phyloP scores from a whole-genome alignment of 2,329 filamentous ascomycete genomes.

The Aspergillus novoparasiticus region DNA sequence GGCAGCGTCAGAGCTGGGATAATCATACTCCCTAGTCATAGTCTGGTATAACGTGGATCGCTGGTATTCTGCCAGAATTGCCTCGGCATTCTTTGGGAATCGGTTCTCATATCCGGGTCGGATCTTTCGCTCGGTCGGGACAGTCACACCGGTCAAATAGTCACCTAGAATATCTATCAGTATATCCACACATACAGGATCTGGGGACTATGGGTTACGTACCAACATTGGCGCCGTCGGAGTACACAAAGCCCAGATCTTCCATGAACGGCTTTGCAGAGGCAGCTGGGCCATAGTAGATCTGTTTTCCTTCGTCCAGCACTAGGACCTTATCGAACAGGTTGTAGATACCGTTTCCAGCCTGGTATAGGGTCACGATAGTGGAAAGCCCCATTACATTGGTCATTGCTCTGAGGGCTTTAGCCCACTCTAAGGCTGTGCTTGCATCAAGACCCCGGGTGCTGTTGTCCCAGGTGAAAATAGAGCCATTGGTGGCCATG shows the following conservation, averaged over 20 bases:
- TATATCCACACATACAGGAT: background rate
- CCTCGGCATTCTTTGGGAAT: constrained; percentile 48
- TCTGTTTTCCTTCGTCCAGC: constrained; percentile 63
- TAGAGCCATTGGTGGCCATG: constrained; percentile 55
- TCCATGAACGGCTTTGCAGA: constrained; percentile 67
- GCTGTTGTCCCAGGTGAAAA: constrained; percentile 67
- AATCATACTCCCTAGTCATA: constrained; percentile 48
- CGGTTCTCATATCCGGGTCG: constrained; percentile 45
- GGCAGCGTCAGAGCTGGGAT: constrained; percentile 55
- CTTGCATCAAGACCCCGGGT: constrained; percentile 65
- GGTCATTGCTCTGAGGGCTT: constrained; percentile 61
- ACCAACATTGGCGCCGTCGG: constrained; percentile 62
- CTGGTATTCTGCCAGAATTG: constrained; percentile 54
- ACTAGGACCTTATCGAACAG: constrained; percentile 69
- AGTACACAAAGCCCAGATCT: constrained; percentile 62
- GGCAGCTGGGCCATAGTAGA: constrained; percentile 63
- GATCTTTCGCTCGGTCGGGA: constrained; percentile 53
- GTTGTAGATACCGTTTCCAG: constrained; percentile 56
- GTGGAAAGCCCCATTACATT: constrained; percentile 59
- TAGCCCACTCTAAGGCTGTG: constrained; percentile 60
- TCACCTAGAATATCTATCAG: constrained; percentile 50
- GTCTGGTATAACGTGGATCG: constrained; percentile 58
- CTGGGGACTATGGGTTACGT: constrained; percentile 27
- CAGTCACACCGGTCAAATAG: constrained; percentile 66
- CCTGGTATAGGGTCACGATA: constrained; percentile 54